phyloP scores from a whole-genome alignment of 2,329 filamentous ascomycete genomes.

The Immersiporthe knoxdaviesiana region DNA sequence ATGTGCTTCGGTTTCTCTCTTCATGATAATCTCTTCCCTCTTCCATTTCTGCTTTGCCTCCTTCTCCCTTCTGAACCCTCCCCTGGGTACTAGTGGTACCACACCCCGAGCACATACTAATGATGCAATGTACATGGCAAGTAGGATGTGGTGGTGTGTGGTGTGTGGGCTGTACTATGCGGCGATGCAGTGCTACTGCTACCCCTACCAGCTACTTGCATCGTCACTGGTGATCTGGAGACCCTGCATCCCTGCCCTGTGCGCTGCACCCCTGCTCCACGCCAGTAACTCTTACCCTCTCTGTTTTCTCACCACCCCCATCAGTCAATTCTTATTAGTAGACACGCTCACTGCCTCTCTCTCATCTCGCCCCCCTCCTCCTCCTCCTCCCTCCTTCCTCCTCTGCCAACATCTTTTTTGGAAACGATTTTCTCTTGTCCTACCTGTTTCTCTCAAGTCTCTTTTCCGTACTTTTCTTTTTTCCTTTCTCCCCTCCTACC shows the following conservation, averaged over 20 bases:
- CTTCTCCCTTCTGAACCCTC: neutral
- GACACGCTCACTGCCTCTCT: constrained; percentile 6
- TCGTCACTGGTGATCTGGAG: constrained; percentile 10
- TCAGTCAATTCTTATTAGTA: constrained; percentile 4
- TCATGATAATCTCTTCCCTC: neutral
- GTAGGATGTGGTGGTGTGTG: neutral
- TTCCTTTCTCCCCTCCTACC: neutral
- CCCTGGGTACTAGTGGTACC: neutral
- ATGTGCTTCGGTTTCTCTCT: neutral
- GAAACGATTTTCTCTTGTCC: neutral
- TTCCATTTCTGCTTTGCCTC: neutral
- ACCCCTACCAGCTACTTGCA: neutral
- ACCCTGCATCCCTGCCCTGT: constrained; percentile 3
- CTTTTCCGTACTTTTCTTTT: neutral
- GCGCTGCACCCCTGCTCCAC: constrained; percentile 8
- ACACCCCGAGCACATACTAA: neutral
- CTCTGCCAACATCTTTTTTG: neutral
- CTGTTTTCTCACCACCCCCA: neutral
- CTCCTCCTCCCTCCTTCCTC: neutral
- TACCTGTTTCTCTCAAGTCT: neutral
- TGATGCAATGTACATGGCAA: neutral
- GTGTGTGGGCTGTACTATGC: constrained; percentile 1
- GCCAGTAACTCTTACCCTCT: neutral
- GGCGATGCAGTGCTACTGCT: constrained; percentile 7
- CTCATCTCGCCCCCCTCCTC: constrained; percentile 8